These are phyloP conservation scores for Metschnikowia hibisci DNA, from an alignment of 805 yeast genomes.

Conservation along the genomic window DNA sequence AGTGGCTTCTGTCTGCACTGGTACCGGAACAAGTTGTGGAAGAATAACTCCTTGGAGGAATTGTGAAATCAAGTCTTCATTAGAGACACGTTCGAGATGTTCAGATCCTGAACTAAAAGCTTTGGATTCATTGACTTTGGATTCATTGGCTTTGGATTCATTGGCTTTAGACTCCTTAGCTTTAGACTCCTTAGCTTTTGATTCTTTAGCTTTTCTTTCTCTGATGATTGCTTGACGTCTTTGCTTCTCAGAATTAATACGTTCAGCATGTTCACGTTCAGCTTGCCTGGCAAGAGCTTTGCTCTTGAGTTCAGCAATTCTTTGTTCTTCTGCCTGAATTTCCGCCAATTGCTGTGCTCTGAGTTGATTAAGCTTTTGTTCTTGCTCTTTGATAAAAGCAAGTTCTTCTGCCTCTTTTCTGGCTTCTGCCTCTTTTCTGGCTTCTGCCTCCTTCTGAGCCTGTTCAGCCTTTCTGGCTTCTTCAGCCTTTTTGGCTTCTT, in stretches of 20 bases:
- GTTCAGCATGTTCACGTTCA: constrained; percentile 6
- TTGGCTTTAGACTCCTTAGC: constrained; percentile 6
- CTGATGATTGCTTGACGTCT: constrained; percentile 9
- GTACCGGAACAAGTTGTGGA: constrained; percentile 2
- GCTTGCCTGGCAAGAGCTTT: constrained; percentile 5
- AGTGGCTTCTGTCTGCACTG: neutral
- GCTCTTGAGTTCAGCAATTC: constrained; percentile 8
- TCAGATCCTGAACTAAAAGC: too few species aligned
- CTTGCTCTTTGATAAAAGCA: constrained; percentile 6
- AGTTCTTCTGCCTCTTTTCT: constrained; percentile 9
- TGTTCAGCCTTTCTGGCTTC: constrained; percentile 3
- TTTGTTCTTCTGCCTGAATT: constrained; percentile 8
- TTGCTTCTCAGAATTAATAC: constrained; percentile 3
- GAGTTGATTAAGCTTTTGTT: constrained; percentile 5
- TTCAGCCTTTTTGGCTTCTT: constrained; percentile 9
- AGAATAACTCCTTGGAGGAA: constrained; percentile 3
- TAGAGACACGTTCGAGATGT: neutral
- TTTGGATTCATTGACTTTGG: neutral
- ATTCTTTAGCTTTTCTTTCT: constrained; percentile 5
- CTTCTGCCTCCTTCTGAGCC: constrained; percentile 8
- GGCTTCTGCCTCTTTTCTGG: constrained; percentile 8
- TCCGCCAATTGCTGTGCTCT: constrained; percentile 9
- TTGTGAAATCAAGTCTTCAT: constrained; percentile 2
- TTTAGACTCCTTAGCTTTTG: neutral
- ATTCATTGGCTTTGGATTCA: neutral